Evolutionary conservation across 2,329 filamentous ascomycete genomes (phyloP), one percentile per base, ranked within the genome.

Genomic region (Nothomitra cinnamomea): DNA sequence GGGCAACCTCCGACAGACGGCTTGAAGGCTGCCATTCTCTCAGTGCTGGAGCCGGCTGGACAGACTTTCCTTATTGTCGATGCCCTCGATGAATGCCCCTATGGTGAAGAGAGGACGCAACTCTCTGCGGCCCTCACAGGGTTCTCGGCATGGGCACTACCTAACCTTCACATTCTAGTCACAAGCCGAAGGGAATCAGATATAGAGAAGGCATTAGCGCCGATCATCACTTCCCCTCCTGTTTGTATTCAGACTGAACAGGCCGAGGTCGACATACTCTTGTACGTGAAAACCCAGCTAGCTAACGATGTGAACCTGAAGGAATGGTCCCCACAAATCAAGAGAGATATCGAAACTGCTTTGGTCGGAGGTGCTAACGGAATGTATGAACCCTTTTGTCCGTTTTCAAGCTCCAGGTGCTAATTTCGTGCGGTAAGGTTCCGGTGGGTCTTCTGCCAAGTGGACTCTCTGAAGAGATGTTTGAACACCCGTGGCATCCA

Each of bases 41-140:
- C 43, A 1, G 21, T 25, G 42, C n/a, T 45, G 42, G 19, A 45
- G 19, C 19, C 25, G 42, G 7, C 43, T 47, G 43, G 43, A 25
- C 43, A 25, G 43, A 25, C 4, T 47, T 47, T 25, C 21, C 24
- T 47, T 15, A 47, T 47, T 2, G 45, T 65, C 6, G 64, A 67
- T 54, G 65, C 64, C 4, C 55, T 66, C 2, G 65, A 66, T 53
- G 64, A 67, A 58, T 65, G 57, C 22, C 21, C 43, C 5, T 2
- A n/a, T 45, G 19, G 15, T 45, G 3, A 35, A 7, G 58, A 19
- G 24, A 52, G 45, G 22, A 28, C 19, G 10, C 17, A 40, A 17
- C 17, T 40, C n/a, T 38, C 13, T 3, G 43, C 19, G 15, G 3
- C 38, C n/a, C 13, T 51, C 2, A 50, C 50, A n/a, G 55, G 52